Percentiles rank a stretch among this genome's conserved stretches.
These are phyloP conservation scores for Dipteronia sinensis DNA, from an alignment of 345 rosid species.

Conservation along the genomic window DNA sequence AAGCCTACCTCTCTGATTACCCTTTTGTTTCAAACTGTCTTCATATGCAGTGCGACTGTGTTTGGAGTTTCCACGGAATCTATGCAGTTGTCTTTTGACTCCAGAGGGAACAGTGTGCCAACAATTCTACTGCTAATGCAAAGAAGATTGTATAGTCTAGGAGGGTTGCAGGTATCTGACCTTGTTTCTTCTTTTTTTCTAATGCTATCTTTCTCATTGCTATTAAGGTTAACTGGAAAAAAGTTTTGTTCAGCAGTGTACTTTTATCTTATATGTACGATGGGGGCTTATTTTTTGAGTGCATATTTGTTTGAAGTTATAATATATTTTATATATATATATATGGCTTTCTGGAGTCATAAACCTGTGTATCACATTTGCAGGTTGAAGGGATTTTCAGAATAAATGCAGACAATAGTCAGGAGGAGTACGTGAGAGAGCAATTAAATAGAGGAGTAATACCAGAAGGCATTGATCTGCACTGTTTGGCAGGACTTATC, in stretches of 20 bases:
- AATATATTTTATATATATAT: constrained; percentile 10
- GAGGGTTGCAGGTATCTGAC: constrained; percentile 72
- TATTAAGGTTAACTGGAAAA: neutral
- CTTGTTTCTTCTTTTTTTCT: neutral
- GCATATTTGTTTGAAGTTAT: constrained; percentile 6
- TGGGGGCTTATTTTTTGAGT: constrained; percentile 3
- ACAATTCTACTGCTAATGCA: constrained; percentile 84
- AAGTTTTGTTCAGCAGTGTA: neutral
- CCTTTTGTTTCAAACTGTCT: neutral
- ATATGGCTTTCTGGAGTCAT: neutral
- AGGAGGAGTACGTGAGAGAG: constrained; percentile 87
- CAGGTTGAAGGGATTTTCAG: constrained; percentile 98
- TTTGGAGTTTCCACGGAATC: constrained; percentile 97
- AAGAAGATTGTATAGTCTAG: constrained; percentile 72
- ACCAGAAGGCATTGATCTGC: constrained; percentile 76
- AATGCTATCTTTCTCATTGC: neutral
- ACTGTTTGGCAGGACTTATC: constrained; percentile 95
- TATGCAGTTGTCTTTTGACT: constrained; percentile 92
- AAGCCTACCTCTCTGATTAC: neutral
- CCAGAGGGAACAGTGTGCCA: constrained; percentile 93
- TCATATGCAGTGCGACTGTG: constrained; percentile 70
- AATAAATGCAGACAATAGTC: constrained; percentile 86
- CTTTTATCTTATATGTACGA: neutral
- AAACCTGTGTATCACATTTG: constrained; percentile 31
- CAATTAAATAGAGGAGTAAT: constrained; percentile 79